Base-by-base conservation (phyloP, 2,329 filamentous ascomycete genomes). In the Diatrype stigma region DNA sequence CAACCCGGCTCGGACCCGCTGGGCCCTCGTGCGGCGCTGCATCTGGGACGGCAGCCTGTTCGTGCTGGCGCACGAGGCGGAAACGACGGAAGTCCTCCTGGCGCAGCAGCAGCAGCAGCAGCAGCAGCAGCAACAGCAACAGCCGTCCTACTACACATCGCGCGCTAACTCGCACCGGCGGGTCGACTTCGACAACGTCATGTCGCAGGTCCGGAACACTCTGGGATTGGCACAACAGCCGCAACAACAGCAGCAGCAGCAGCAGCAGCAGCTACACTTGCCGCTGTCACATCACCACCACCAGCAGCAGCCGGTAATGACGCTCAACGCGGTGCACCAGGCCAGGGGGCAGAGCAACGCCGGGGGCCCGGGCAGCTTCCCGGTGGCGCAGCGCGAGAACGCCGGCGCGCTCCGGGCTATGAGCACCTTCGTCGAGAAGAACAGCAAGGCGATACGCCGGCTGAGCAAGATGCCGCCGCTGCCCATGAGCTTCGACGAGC, bases 41-140 rank as follows among this genome's bases (percentile, higher is more conserved):
- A 69, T 81, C 14, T 66, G 67, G 4, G 77, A 81, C 45, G 77
- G 78, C 1, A 77, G 72, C 0, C 73, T 81, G 53, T 81, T 81
- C 56, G 63, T 79, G 2, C 65, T 80, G 17, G 66, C 76, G 0
- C 68, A 71, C 42, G 65, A 64, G 7, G 62, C 69, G 17, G 52
- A 51, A 32, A 51, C 52, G 0, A n/a, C n/a, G n/a, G n/a, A n/a
- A n/a, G n/a, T n/a, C n/a, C n/a, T n/a, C n/a, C n/a, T n/a, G n/a
- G n/a, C n/a, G n/a, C n/a, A n/a, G n/a, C n/a, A n/a, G n/a, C n/a
- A n/a, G n/a, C n/a, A n/a, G n/a, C n/a, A n/a, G n/a, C n/a, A n/a
- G n/a, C n/a, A n/a, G n/a, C n/a, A n/a, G n/a, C n/a, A n/a, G n/a
- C n/a, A n/a, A n/a, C 59, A 54, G 16, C 49, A 60, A 1, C 52